Base-by-base conservation (phyloP, 23 red algal genomes). In the Chondrus crispus region DNA sequence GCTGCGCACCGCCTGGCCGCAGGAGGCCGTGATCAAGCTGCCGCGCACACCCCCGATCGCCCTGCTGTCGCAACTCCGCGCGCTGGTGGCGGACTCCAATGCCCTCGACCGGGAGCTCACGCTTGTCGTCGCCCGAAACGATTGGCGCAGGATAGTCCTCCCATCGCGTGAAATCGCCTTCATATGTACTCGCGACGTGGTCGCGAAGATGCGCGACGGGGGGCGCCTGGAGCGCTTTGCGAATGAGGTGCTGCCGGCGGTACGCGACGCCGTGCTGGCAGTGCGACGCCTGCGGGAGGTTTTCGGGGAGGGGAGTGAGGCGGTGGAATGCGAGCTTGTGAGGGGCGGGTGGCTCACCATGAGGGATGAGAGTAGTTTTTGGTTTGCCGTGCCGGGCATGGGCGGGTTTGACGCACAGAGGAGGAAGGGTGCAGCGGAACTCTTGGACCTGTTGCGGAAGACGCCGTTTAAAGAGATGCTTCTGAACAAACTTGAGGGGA, bases 391-490 rank as follows among this genome's bases (percentile, higher is more conserved):
- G 36, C 88, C 88, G 2, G 74, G 88, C 5, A 82, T 82, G 88
- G 88, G 88, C 10, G 42, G 19, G 36, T 69, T 91, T 71, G 42
- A 82, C 37, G 48, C 44, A 19, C 81, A 68, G 30, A 73, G 88
- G 42, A 38, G 42, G 19, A 42, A 51, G 22, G 88, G 88, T 20
- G 12, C 20, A 30, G 53, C 42, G 2, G 55, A 91, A 47, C 68
- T 91, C 24, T 12, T 66, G 30, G 16, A 24, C 51, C 50, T 91
- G 29, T 45, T 91, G 37, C 37, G 44, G 44, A 71, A 41, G 26
- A 57, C 88, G 13, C 74, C 74, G 9, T 91, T 82, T 60, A 62
- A 82, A 19, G 88, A 91, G 42, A 81, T 91, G 74, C 69, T 43
- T 22, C 60, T 91, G 50, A 68, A 50, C 36, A 91, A 91, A 52